Evolutionary conservation across 2,329 filamentous ascomycete genomes (phyloP).

Genomic region (Fusarium sp.): DNA sequence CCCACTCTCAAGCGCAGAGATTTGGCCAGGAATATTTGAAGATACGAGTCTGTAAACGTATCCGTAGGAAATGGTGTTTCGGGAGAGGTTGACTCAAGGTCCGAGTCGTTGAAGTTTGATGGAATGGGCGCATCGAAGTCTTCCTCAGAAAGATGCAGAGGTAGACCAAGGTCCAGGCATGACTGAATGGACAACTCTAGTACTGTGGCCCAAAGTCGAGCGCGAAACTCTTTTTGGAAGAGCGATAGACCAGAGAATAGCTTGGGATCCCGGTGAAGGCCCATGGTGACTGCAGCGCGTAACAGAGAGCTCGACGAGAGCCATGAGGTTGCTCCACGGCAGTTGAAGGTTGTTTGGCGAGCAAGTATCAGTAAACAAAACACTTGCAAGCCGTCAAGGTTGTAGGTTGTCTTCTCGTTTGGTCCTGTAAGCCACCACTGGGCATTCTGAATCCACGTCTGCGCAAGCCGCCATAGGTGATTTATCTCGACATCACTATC

Average conservation of each 20-base stretch:
- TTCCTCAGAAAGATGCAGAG: conserved; percentile 29
- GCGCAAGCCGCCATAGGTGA: conserved; percentile 30
- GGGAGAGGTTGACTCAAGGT: conserved; percentile 27
- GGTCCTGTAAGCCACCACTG: conserved; percentile 45
- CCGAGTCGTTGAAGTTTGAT: conserved; percentile 40
- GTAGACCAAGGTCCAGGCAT: conserved; percentile 40
- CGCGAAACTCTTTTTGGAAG: conserved; percentile 36
- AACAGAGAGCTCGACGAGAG: conserved; percentile 41
- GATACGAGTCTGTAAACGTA: conserved; percentile 38
- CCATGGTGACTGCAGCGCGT: conserved; percentile 44
- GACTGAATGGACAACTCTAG: conserved; percentile 40
- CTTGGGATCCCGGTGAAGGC: conserved; percentile 40
- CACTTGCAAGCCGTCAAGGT: conserved; percentile 41
- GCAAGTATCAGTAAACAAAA: conserved; percentile 42
- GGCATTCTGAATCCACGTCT: conserved; percentile 44
- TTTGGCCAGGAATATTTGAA: conserved; percentile 39
- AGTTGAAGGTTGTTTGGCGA: conserved; percentile 44
- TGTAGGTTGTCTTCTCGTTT: conserved; percentile 42
- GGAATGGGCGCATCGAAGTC: conserved; percentile 38
- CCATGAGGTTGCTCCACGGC: conserved; percentile 42
- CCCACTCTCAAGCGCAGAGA: conserved; percentile 38
- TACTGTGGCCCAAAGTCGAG: conserved; percentile 42
- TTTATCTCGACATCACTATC: conserved; percentile 26
- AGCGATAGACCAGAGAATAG: conserved; percentile 37
- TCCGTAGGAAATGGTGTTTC: conserved; percentile 4